Evolutionary conservation across 495 filamentous ascomycete genomes (phyloP), one percentile per base, ranked within the genome.

Genomic region (Podospora tetraspora): DNA sequence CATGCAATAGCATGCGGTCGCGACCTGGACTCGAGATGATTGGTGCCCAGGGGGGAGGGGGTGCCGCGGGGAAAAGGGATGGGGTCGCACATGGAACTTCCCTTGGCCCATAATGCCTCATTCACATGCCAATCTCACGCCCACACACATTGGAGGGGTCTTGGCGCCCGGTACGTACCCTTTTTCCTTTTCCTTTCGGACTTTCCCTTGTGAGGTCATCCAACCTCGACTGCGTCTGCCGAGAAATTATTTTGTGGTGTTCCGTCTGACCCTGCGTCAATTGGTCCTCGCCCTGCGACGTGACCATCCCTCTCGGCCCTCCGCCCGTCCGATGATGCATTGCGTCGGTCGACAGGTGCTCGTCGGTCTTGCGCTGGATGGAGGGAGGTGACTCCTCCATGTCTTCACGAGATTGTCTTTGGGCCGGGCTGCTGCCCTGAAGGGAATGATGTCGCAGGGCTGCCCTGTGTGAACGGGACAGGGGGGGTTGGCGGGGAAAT

Each of bases 61-160:
- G 29, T 59, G 29, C 24, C 64, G 64, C 43, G 63, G 43, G 56
- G 63, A 25, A 30, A 34, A 21, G 27, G 30, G 25, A 24, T 10
- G 24, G 43, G 43, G 37, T n/a, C 37, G 37, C 16, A 19, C 16
- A 23, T 23, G 25, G 30, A 24, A 23, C 30, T 70, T 67, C 69
- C 69, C 56, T 70, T 70, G 64, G 61, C 64, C 69, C 69, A 27
- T 70, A 70, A 70, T 30, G 29, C 69, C 69, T 63, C 69, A 61
- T 70, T 70, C 69, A 70, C 69, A 70, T 70, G 69, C 69, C 63
- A 70, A 70, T 27, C 27, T 8, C 19, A 30, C 34, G 34, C 34
- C 12, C 34, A 34, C 32, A 34, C 32, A 34, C 32, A 34, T 34
- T 12, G 29, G 16, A 43, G 27, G 22, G 60, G 66, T 61, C 66